Base-by-base conservation (phyloP, 2,329 filamentous ascomycete genomes). In the Nemania bipapillata region DNA sequence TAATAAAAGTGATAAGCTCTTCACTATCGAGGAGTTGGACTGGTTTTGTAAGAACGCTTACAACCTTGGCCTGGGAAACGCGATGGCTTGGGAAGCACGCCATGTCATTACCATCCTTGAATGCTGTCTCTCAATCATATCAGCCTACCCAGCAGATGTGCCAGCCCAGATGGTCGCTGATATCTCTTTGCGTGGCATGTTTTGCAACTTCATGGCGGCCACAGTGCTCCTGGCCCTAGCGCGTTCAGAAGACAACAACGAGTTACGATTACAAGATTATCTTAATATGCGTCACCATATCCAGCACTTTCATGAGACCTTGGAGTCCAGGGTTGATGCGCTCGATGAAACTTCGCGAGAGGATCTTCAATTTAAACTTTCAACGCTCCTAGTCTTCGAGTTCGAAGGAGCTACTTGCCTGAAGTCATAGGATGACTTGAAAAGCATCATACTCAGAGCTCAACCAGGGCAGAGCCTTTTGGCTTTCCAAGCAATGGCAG, bases 41-140 rank as follows among this genome's bases (percentile, higher is more conserved):
- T 97, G 93, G 93, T 94, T 97, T 77, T 91, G 90, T 42, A 90
- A 90, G 70, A 95, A 92, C 70, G 86, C 91, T 1, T 97, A 96
- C 81, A 96, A 96, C 72, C 78, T 94, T 6, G 90, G 89, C 0
- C 79, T 95, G 4, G 88, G 89, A 68, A 83, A 90, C 72, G 83
- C 84, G 1, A 82, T 86, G 2, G 71, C 66, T 0, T 90, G 91
- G 84, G 77, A 86, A 26, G 83, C 89, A 1, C 77, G 78, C 5
- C 79, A 84, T 56, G 82, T 90, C 0, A 76, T 90, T 3, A 82
- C 86, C 3, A 83, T 97, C 26, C 80, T 90, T 55, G 78, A 77
- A 4, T 81, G 82, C 30, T 90, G 86, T 68, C 80, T 89, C 40
- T 76, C 75, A 0, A 85, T 91, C 35, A 83, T 85, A n/a, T 73